These are phyloP conservation scores for Ascochyta clinopodiicola DNA, from an alignment of 2,329 filamentous ascomycete species.

Conservation along the genomic window DNA sequence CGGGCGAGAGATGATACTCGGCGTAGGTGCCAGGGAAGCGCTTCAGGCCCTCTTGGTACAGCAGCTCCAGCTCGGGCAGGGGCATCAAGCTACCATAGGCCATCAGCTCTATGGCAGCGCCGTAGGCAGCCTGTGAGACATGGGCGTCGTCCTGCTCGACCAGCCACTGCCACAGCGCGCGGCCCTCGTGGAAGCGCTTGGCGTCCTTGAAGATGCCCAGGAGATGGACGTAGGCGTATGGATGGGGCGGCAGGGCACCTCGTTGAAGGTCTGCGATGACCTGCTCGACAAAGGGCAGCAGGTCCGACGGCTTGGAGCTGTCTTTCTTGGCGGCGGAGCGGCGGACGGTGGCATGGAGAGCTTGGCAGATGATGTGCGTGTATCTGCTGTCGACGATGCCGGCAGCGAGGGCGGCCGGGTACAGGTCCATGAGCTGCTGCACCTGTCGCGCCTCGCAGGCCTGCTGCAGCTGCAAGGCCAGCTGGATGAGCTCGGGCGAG, in stretches of 20 bases:
- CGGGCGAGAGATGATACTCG: conserved; percentile 55
- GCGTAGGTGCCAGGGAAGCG: conserved; percentile 56
- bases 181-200: conserved; percentile 47
- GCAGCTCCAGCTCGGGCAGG: conserved; percentile 52
- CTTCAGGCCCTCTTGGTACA: conserved; percentile 55
- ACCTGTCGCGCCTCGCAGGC: conserved; percentile 27
- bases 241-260: conserved; percentile 45
- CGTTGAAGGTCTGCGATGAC: conserved; percentile 51
- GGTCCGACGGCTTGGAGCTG: conserved; percentile 8
- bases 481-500: conserved; percentile 2
- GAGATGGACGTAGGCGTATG: conserved; percentile 54
- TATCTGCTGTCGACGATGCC: conserved; percentile 26
- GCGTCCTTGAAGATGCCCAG: conserved; percentile 56
- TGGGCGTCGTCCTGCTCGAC: conserved; percentile 50
- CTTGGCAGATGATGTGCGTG: conserved; percentile 42
- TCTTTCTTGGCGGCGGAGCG: conserved; percentile 13
- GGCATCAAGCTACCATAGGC: conserved; percentile 49
- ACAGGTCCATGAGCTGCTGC: conserved; percentile 33
- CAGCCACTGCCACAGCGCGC: conserved; percentile 58
- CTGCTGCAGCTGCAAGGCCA: conserved; percentile 22
- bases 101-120: conserved; percentile 58
- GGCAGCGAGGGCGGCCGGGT: conserved; percentile 30
- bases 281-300: conserved; percentile 43
- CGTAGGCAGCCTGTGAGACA: conserved; percentile 54
- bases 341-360: conserved; percentile 47